Evolutionary conservation across 2,329 filamentous ascomycete species (phyloP).

Genomic region (Cladophialophora exuberans): DNA sequence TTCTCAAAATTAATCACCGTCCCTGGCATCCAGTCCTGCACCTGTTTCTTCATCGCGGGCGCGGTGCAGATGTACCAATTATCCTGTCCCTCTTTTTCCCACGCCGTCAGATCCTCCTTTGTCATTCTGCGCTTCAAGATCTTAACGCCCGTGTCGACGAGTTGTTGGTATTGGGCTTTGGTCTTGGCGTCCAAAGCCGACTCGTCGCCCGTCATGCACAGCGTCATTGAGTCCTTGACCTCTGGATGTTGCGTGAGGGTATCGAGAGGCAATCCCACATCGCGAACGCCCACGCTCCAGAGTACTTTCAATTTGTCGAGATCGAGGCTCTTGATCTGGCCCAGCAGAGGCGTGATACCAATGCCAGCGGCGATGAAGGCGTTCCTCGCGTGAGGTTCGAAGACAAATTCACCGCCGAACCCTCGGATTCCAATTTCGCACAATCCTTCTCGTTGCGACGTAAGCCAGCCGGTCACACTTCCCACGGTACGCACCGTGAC

Average conservation of each 20-base stretch:
- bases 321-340: constrained; percentile 62
- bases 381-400: constrained; percentile 43
- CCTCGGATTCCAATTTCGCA: constrained; percentile 71
- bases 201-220: constrained; percentile 67
- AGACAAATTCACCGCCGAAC: constrained; percentile 68
- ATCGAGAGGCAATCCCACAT: constrained; percentile 66
- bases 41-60: constrained; percentile 50
- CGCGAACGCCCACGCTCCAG: constrained; percentile 68
- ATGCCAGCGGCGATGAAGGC: constrained; percentile 77
- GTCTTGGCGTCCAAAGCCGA: constrained; percentile 34
- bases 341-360: constrained; percentile 80
- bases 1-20: constrained; percentile 63
- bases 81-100: constrained; percentile 38
- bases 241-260: constrained; percentile 57
- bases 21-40: constrained; percentile 59
- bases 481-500: constrained; percentile 74
- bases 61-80: constrained; percentile 66
- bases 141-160: constrained; percentile 35
- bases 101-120: constrained; percentile 49
- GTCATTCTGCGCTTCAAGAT: constrained; percentile 52
- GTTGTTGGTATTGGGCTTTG: constrained; percentile 44
- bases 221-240: constrained; percentile 55
- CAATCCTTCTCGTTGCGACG: constrained; percentile 56
- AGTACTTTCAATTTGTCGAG: constrained; percentile 58
- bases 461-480: constrained; percentile 68